phyloP scores from a whole-genome alignment of 768 basidiomycete species.

The Candolleomyces efflorescens region DNA sequence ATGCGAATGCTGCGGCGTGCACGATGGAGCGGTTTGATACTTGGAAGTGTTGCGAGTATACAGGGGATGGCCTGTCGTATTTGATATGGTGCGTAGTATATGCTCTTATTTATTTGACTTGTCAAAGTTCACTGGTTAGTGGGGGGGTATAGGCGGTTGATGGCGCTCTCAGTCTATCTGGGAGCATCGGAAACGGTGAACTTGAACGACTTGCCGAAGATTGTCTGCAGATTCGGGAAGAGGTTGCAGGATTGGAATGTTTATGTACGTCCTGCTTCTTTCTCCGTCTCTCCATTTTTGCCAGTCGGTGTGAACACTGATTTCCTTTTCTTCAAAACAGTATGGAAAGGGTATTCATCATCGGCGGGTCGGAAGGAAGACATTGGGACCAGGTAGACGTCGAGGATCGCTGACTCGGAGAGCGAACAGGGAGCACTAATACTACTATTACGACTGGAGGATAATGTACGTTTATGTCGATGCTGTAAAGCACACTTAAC shows the following conservation, averaged over 20 bases:
- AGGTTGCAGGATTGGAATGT: background rate
- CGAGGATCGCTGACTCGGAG: too few species aligned
- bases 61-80: background rate
- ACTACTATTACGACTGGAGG: too few species aligned
- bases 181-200: background rate
- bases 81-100: background rate
- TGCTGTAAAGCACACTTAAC: too few species aligned
- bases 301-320: too few species aligned
- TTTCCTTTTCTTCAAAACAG: too few species aligned
- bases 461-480: too few species aligned
- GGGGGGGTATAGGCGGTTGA: background rate
- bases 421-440: too few species aligned
- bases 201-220: background rate
- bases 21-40: background rate
- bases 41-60: background rate
- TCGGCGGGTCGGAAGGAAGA: too few species aligned
- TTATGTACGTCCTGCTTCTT: background rate
- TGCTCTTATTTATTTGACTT: too few species aligned
- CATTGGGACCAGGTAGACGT: too few species aligned
- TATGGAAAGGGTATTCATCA: too few species aligned
- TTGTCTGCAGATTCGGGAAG: background rate
- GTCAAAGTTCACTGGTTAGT: too few species aligned
- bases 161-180: background rate
- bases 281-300: background rate
- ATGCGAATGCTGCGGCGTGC: background rate